Evolutionary conservation across 495 filamentous ascomycete genomes (phyloP).

Genomic region (Hypomontagnella monticulosa): DNA sequence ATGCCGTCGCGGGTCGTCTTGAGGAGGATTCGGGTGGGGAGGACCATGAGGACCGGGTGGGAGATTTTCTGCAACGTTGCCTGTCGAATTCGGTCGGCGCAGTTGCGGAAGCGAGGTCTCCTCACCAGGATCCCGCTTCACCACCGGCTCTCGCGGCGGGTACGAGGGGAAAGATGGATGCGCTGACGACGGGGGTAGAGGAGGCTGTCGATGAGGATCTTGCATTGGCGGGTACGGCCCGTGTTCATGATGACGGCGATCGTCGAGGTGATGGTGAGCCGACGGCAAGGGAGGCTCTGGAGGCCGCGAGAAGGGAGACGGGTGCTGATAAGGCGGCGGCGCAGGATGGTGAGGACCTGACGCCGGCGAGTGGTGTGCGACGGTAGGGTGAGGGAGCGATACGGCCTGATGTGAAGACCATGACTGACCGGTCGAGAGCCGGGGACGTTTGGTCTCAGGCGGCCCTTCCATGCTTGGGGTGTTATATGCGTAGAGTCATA

Average conservation of each 20-base stretch:
- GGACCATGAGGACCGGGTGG: constrained; percentile 50
- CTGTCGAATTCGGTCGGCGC: constrained; percentile 56
- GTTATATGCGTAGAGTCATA: constrained; percentile 53
- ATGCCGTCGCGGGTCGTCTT: constrained; percentile 56
- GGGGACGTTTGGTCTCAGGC: constrained; percentile 60
- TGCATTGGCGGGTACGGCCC: constrained; percentile 61
- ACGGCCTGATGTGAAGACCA: constrained; percentile 59
- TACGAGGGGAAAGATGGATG: constrained; percentile 54
- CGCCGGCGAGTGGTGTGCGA: constrained; percentile 49
- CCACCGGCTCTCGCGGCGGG: constrained; percentile 54
- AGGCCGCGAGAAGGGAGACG: constrained; percentile 53
- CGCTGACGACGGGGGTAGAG: constrained; percentile 54
- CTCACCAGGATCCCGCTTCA: constrained; percentile 61
- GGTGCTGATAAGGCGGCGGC: constrained; percentile 54
- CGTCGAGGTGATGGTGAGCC: constrained; percentile 52
- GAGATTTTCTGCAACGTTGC: constrained; percentile 50
- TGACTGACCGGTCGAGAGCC: constrained; percentile 53
- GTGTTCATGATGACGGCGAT: constrained; percentile 61
- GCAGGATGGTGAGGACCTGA: constrained; percentile 54
- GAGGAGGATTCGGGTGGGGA: constrained; percentile 41
- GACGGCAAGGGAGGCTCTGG: constrained; percentile 48
- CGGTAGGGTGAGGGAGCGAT: constrained; percentile 57
- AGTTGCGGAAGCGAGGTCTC: constrained; percentile 56
- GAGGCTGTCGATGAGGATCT: constrained; percentile 57
- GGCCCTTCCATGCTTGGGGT: constrained; percentile 61